Percentiles rank a stretch among this genome's conserved stretches.
These are phyloP conservation scores for Lolium rigidum DNA, from an alignment of 176 grass and related monocot genomes.

Conservation along the genomic window DNA sequence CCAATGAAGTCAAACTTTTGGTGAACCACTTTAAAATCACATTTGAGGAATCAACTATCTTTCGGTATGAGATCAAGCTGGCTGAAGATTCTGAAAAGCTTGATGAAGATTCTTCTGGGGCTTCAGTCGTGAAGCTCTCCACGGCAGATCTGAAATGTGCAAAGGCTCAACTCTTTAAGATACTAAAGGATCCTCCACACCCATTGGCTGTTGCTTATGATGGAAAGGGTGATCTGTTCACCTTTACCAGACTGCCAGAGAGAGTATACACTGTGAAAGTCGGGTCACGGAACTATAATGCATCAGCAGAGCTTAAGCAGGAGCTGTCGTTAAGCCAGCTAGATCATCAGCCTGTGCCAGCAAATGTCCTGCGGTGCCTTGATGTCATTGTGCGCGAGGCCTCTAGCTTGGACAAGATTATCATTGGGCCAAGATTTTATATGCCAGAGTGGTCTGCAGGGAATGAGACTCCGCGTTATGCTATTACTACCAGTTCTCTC, in stretches of 20 bases:
- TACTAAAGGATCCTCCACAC: background rate
- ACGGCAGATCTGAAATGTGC: conserved; percentile 30
- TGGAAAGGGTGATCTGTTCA: conserved; percentile 38
- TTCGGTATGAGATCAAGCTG: conserved; percentile 51
- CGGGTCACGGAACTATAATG: conserved; percentile 37
- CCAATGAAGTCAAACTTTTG: conserved; percentile 31
- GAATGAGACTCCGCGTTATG: background rate
- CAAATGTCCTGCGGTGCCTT: conserved; percentile 50
- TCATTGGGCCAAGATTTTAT: conserved; percentile 46
- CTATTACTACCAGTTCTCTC: conserved; percentile 29
- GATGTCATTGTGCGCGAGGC: conserved; percentile 59
- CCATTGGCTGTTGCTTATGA: conserved; percentile 51
- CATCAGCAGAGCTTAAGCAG: conserved; percentile 42
- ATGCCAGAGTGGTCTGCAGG: background rate
- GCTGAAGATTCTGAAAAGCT: background rate
- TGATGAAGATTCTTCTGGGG: background rate
- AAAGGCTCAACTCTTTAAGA: conserved; percentile 48
- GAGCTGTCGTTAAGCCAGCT: conserved; percentile 40
- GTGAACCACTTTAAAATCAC: conserved; percentile 55
- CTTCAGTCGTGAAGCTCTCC: conserved; percentile 38
- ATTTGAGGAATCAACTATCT: conserved; percentile 35
- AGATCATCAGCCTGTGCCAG: conserved; percentile 26
- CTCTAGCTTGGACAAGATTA: conserved; percentile 46
- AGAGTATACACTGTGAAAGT: conserved; percentile 33
- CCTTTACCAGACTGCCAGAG: conserved; percentile 41